Evolutionary conservation across 2,329 filamentous ascomycete species (phyloP), one percentile per base, ranked within the genome.

Genomic region (Monosporascus sp.): DNA sequence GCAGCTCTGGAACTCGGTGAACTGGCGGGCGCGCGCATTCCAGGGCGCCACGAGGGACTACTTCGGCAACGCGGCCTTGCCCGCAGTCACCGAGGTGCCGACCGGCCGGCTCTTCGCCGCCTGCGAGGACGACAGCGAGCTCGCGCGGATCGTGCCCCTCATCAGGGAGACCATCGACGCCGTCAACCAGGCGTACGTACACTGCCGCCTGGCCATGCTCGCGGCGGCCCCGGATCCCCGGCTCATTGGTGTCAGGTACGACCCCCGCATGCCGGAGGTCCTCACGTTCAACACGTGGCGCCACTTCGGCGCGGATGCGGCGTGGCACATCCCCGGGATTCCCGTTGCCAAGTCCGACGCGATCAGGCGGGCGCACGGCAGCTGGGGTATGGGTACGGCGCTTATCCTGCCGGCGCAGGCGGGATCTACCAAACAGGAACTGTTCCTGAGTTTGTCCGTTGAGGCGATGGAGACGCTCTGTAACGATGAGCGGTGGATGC

Each of bases 221-320:
- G 63, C 62, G 41, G 64, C 65, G 14, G 63, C 65, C 2, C 60
- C 68, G 9, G 73, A 76, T 58, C 72, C 73, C 41, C 71, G 72
- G 8, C 60, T 63, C 37, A 58, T 75, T 37, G 73, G 73, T 15
- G 64, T 75, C 22, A 66, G 68, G 18, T 68, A 72, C 52, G 72
- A 75, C 52, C 71, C 72, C 24, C 64, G 71, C n/a, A 66, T 69
- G 46, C 68, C 71, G 2, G 65, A 69, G 48, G 65, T 69, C 41
- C 64, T 76, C 39, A 68, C 68, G 11, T 72, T 76, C 64, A 76
- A 76, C 56, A 75, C 73, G 5, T 77, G 74, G 74, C 65, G 72
- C 7, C 66, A 70, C 52, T 71, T 76, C 56, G 74, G 74, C 1
- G 71, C 68, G 22, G 72, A 76, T 53, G 66, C 69, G 5, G 58